These are phyloP conservation scores for Mycosphaerella sp. DNA, from an alignment of 2,329 filamentous ascomycete genomes.

Conservation along the genomic window DNA sequence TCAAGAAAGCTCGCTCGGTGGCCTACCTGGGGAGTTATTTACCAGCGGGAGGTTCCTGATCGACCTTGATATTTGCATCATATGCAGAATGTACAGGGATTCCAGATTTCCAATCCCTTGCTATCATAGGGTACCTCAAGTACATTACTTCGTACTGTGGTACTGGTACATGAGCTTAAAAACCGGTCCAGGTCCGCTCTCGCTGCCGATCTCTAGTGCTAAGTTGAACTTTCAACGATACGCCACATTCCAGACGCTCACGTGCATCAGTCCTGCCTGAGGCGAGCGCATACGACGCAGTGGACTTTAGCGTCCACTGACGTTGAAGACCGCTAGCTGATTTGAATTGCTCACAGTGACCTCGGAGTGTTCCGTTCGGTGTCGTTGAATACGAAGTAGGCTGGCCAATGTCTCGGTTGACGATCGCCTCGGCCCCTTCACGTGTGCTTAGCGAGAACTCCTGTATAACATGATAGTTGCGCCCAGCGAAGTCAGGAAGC, in stretches of 20 bases:
- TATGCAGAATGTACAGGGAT: background rate
- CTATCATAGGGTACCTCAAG: too few relatives aligned
- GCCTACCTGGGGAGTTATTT: background rate
- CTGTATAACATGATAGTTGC: constrained; percentile 1
- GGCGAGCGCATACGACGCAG: background rate
- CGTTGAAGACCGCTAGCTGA: too few relatives aligned
- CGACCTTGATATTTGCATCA: background rate
- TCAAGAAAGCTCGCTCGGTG: too few relatives aligned
- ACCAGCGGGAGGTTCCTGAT: background rate
- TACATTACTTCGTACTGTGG: too few relatives aligned
- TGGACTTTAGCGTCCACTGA: background rate
- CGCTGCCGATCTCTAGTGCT: too few relatives aligned
- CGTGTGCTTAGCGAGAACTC: background rate
- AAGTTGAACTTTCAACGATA: too few relatives aligned
- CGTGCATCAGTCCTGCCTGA: background rate
- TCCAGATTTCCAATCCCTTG: background rate
- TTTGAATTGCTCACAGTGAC: too few relatives aligned
- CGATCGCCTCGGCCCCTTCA: constrained; percentile 14
- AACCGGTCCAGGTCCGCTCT: too few relatives aligned
- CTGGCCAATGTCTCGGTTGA: too few relatives aligned
- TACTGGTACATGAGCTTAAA: too few relatives aligned
- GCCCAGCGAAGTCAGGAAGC: background rate
- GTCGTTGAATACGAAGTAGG: too few relatives aligned
- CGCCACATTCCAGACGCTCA: background rate
- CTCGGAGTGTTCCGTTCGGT: too few relatives aligned